A percentile compares a stretch with the other conserved stretches of the same genome.
Evolutionary conservation across 1,284 basidiomycete genomes (phyloP).

Genomic region (Malassezia restricta): DNA sequence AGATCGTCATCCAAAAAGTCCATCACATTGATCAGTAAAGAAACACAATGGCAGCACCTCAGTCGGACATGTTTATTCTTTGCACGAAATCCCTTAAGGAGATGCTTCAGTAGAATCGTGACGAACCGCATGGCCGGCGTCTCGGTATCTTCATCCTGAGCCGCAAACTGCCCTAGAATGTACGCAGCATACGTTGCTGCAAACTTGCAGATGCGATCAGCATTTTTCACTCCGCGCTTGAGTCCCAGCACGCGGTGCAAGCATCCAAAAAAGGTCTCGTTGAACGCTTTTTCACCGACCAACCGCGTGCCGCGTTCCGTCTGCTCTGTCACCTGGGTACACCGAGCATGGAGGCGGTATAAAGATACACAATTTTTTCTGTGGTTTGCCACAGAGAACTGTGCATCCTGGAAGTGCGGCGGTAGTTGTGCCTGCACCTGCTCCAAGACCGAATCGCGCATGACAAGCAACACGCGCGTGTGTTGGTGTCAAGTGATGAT

Average conservation of each 20-base stretch:
- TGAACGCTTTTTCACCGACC: constrained; percentile 69
- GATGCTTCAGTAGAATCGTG: constrained; percentile 58
- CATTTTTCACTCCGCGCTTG: constrained; percentile 70
- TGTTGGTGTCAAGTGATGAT: neutral
- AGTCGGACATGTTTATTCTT: constrained; percentile 82
- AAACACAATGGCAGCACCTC: constrained; percentile 64
- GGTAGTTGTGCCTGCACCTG: constrained; percentile 13
- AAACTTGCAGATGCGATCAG: constrained; percentile 74
- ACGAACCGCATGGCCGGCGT: constrained; percentile 64
- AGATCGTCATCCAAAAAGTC: constrained; percentile 55
- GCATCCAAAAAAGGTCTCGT: constrained; percentile 53
- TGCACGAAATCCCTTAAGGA: constrained; percentile 69
- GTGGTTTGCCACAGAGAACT: constrained; percentile 70
- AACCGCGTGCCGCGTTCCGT: constrained; percentile 54
- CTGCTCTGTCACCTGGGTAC: constrained; percentile 54
- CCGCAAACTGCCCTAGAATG: constrained; percentile 31
- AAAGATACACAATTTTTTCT: constrained; percentile 81
- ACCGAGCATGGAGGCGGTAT: constrained; percentile 65
- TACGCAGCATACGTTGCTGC: constrained; percentile 66
- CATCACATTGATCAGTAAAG: constrained; percentile 31
- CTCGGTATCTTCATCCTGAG: constrained; percentile 54
- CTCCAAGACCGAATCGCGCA: neutral
- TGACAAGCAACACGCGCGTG: neutral
- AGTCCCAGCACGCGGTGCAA: constrained; percentile 60
- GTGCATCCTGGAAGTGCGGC: constrained; percentile 62